Conservation (phyloP, 139 green algal species). For the Eudorina sp. region DNA sequence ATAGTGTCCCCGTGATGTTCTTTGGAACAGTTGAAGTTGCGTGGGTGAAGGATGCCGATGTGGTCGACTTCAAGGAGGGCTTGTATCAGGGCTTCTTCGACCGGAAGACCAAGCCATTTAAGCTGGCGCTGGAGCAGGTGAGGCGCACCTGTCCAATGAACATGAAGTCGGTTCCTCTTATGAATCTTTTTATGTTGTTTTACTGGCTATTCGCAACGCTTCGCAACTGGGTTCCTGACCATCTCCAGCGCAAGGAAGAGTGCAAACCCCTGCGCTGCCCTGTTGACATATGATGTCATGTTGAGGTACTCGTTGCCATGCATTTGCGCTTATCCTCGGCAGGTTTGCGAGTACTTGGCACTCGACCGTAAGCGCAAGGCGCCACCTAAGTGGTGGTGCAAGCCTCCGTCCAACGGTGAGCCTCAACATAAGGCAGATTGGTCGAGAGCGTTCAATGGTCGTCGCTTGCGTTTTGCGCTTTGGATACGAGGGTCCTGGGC, state of each 20-base stretch:
- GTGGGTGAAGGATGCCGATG: constrained; percentile 70
- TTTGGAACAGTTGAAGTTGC: constrained; percentile 85
- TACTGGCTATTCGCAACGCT: neutral
- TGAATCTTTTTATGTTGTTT: neutral
- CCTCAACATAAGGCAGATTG: too few species aligned
- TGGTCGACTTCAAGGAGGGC: constrained; percentile 64
- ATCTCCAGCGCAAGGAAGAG: too few species aligned
- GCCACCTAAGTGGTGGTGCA: constrained; percentile 74
- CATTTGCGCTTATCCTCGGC: too few species aligned
- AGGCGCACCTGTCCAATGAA: too few species aligned
- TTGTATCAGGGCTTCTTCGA: constrained; percentile 60
- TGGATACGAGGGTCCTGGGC: too few species aligned
- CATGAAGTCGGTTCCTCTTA: too few species aligned
- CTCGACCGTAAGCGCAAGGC: constrained; percentile 63
- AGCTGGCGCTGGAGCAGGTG: constrained; percentile 58
- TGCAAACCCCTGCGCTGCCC: too few species aligned
- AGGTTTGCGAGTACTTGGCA: constrained; percentile 71
- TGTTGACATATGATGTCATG: too few species aligned
- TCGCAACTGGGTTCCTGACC: neutral
- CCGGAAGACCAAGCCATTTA: constrained; percentile 67
- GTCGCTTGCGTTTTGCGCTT: too few species aligned
- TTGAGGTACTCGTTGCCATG: too few species aligned
- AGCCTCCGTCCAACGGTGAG: constrained; percentile 59
- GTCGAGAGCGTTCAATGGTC: too few species aligned
- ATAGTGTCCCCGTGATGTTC: constrained; percentile 75